phyloP scores from a whole-genome alignment of 495 filamentous ascomycete genomes.

The Thermothielavioides terrestris region DNA sequence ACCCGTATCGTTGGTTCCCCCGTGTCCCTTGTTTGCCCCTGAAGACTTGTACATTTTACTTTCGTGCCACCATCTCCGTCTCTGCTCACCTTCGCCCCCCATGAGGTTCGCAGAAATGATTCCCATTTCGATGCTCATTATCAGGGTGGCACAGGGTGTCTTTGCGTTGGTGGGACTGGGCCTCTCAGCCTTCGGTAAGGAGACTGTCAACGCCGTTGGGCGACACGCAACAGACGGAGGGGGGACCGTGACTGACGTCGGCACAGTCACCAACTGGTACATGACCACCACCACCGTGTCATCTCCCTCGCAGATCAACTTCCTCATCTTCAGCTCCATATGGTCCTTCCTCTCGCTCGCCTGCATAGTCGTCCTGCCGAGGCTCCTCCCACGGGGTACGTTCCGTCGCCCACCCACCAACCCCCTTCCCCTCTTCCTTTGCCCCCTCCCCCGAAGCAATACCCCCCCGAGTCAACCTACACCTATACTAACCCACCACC shows the following conservation, averaged over 20 bases:
- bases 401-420: not conserved
- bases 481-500: too few species aligned
- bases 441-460: not conserved
- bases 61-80: not conserved
- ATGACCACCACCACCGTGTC: slow-evolving; percentile 34
- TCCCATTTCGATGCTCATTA: slow-evolving; percentile 19
- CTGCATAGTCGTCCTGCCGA: slow-evolving; percentile 57
- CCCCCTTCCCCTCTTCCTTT: not conserved
- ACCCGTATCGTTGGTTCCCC: not conserved
- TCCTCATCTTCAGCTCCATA: slow-evolving; percentile 58
- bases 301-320: slow-evolving; percentile 56
- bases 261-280: slow-evolving; percentile 47
- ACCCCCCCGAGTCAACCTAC: slow-evolving; percentile 19
- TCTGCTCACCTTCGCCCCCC: not conserved
- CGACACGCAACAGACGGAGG: too few species aligned
- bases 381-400: slow-evolving; percentile 39
- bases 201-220: too few species aligned
- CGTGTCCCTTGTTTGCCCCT: not conserved
- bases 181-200: slow-evolving; percentile 62
- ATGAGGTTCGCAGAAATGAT: slow-evolving; percentile 13
- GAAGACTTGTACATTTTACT: not conserved
- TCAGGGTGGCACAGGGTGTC: slow-evolving; percentile 46
- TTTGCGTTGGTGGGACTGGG: slow-evolving; percentile 60
- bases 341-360: slow-evolving; percentile 58
- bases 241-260: too few species aligned